Evolutionary conservation across 2,329 filamentous ascomycete species (phyloP).

Genomic region (Phoma sp.): DNA sequence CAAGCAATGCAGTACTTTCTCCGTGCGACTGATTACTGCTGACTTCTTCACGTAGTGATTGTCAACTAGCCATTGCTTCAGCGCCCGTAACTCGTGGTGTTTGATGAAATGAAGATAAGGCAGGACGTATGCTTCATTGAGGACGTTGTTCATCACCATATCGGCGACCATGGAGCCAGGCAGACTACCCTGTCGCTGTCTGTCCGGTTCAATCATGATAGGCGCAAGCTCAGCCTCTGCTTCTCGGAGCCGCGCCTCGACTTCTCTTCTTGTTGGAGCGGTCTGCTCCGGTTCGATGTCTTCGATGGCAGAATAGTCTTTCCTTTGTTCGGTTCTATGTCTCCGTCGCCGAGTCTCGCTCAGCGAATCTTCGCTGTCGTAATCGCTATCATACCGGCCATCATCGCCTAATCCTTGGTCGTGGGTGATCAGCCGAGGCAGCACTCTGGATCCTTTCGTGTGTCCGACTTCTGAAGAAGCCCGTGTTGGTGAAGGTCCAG

Average conservation of each 20-base stretch:
- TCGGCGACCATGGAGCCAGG: slow-evolving; percentile 24
- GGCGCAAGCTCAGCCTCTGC: slow-evolving; percentile 20
- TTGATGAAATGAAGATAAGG: slow-evolving; percentile 34
- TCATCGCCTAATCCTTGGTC: neutral
- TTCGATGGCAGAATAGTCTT: slow-evolving; percentile 3
- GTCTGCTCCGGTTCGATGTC: slow-evolving; percentile 11
- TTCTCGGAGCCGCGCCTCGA: slow-evolving; percentile 21
- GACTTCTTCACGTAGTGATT: slow-evolving; percentile 22
- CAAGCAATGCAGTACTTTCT: slow-evolving; percentile 38
- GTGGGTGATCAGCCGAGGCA: neutral
- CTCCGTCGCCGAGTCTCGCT: slow-evolving; percentile 6
- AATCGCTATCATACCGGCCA: neutral
- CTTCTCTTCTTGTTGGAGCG: slow-evolving; percentile 15
- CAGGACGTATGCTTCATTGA: slow-evolving; percentile 23
- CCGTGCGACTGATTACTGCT: slow-evolving; percentile 29
- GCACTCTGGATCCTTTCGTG: neutral
- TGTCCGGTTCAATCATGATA: slow-evolving; percentile 22
- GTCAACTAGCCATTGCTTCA: slow-evolving; percentile 28
- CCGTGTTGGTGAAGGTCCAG: slow-evolving; percentile 2
- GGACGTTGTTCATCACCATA: slow-evolving; percentile 27
- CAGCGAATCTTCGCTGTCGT: slow-evolving; percentile 13
- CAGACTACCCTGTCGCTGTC: slow-evolving; percentile 28
- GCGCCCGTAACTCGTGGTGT: slow-evolving; percentile 31
- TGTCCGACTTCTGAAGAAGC: neutral
- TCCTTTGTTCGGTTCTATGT: slow-evolving; percentile 6